phyloP scores from a whole-genome alignment of 306 rosid genomes.

The Gastrolobium villosum region DNA sequence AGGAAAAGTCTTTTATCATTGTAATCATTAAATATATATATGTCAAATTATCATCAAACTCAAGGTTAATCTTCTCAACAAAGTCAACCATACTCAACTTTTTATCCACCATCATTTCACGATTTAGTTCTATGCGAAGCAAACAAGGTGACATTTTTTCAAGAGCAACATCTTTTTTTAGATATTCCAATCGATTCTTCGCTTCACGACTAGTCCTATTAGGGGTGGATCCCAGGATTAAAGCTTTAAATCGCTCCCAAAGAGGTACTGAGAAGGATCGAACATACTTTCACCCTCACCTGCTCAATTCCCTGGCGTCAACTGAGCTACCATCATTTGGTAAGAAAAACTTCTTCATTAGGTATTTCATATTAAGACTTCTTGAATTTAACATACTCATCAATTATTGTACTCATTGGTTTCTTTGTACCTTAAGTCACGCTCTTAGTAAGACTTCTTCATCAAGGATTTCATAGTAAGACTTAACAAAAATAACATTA shows the following conservation, averaged over 20 bases:
- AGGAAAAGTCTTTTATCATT: constrained; percentile 84
- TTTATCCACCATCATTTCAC: constrained; percentile 94
- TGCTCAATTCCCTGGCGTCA: too few relatives aligned
- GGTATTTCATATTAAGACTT: constrained; percentile 56
- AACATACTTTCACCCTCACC: too few relatives aligned
- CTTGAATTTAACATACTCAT: constrained; percentile 77
- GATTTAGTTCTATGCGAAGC: constrained; percentile 85
- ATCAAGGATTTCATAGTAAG: too few relatives aligned
- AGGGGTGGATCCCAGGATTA: too few relatives aligned
- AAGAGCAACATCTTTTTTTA: constrained; percentile 48
- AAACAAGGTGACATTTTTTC: constrained; percentile 91
- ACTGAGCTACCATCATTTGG: too few relatives aligned
- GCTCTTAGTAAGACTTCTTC: constrained; percentile 48
- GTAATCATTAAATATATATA: constrained; percentile 87
- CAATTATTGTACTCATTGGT: constrained; percentile 80
- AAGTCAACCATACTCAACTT: constrained; percentile 90
- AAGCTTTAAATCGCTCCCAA: too few relatives aligned
- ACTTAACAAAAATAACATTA: too few relatives aligned
- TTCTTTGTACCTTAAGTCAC: constrained; percentile 86
- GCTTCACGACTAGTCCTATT: too few relatives aligned
- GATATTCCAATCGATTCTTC: too few relatives aligned
- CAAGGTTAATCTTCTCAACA: constrained; percentile 88
- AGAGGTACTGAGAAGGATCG: too few relatives aligned
- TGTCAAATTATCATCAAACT: constrained; percentile 36
- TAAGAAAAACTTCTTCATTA: constrained; percentile 61